Evolutionary conservation across 2,329 filamentous ascomycete species (phyloP).

Genomic region (Cercospora sesami): DNA sequence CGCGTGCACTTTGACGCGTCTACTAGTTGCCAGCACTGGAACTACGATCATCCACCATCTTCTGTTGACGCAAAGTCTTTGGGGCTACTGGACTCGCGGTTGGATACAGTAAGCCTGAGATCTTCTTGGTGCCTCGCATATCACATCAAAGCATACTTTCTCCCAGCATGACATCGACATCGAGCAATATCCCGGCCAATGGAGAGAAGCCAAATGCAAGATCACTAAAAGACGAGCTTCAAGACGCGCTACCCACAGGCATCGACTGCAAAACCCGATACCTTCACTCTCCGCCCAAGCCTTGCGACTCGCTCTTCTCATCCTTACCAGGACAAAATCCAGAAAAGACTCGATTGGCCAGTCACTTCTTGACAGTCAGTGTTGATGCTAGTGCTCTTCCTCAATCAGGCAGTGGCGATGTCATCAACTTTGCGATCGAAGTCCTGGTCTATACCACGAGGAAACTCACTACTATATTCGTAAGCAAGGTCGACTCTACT

Average conservation of each 20-base stretch:
- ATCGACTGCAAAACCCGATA: conserved; percentile 73
- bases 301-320: conserved; percentile 74
- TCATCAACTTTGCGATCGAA: conserved; percentile 82
- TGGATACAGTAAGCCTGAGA: not conserved
- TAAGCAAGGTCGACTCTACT: conserved; percentile 96
- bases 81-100: not conserved
- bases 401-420: conserved; percentile 42
- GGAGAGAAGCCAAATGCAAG: not conserved
- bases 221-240: conserved; percentile 46
- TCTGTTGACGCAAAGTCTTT: not conserved
- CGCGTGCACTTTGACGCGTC: not conserved
- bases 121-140: not conserved
- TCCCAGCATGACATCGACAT: conserved; percentile 9
- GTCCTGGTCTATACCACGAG: conserved; percentile 81
- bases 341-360: conserved; percentile 82
- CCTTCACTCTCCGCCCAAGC: conserved; percentile 78
- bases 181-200: conserved; percentile 7
- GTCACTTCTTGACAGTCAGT: conserved; percentile 68
- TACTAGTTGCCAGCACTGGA: not conserved
- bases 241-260: conserved; percentile 54
- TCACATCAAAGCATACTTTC: not conserved
- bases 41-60: not conserved
- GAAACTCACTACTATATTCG: conserved; percentile 81
- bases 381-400: conserved; percentile 38
- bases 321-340: conserved; percentile 69